Evolutionary conservation across 129 eudicot genomes (phyloP).

Genomic region (Centella asiatica): DNA sequence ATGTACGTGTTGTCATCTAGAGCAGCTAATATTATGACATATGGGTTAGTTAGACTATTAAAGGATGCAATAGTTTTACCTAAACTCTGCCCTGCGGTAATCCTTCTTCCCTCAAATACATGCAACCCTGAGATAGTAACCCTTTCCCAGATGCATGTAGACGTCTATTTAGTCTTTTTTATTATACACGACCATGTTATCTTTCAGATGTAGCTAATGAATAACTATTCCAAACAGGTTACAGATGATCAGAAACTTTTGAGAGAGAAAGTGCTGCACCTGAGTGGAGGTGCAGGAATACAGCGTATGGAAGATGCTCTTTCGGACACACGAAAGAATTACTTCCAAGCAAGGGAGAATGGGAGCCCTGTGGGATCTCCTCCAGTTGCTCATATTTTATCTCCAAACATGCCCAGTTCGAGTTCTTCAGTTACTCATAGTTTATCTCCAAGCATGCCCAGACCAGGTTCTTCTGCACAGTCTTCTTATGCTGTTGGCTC

Average conservation of each 20-base stretch:
- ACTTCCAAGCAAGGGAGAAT: slow-evolving; percentile 56
- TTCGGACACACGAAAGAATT: slow-evolving; percentile 51
- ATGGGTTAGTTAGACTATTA: too few relatives aligned
- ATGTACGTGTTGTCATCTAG: too few relatives aligned
- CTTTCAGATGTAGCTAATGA: background rate
- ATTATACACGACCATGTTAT: background rate
- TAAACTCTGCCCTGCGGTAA: too few relatives aligned
- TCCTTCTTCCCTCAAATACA: too few relatives aligned
- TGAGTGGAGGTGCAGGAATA: slow-evolving; percentile 84
- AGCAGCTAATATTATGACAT: too few relatives aligned
- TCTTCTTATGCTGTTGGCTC: slow-evolving; percentile 24
- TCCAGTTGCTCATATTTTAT: slow-evolving; percentile 33
- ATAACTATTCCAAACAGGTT: slow-evolving; percentile 30
- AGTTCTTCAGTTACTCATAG: slow-evolving; percentile 32
- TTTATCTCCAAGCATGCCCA: slow-evolving; percentile 31
- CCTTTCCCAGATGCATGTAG: too few relatives aligned
- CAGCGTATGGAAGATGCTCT: slow-evolving; percentile 76
- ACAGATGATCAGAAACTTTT: slow-evolving; percentile 75
- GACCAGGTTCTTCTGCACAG: slow-evolving; percentile 21
- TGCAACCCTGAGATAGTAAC: too few relatives aligned
- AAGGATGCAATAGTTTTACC: too few relatives aligned
- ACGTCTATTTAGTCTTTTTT: background rate
- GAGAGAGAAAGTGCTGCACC: slow-evolving; percentile 62
- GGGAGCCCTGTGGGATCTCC: slow-evolving; percentile 35
- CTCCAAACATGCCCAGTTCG: slow-evolving; percentile 31